Percentiles rank a stretch among this genome's conserved stretches.
Conservation (phyloP, 2,329 filamentous ascomycete species). For the Colletotrichum zoysiae region DNA sequence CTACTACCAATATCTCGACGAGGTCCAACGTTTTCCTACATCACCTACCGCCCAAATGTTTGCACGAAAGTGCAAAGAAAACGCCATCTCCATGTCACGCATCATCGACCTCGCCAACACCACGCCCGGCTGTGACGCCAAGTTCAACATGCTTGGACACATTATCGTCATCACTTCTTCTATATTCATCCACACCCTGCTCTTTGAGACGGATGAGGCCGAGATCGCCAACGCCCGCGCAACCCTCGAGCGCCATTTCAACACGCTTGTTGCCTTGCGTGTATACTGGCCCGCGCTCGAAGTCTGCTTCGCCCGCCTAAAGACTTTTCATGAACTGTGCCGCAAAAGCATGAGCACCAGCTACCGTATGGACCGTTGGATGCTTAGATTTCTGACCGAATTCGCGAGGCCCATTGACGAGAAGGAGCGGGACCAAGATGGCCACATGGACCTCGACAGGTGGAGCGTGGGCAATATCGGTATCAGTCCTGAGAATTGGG, state of each 20-base stretch:
- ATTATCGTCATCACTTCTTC: conserved; percentile 61
- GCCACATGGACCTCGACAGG: conserved; percentile 36
- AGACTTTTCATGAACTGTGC: conserved; percentile 58
- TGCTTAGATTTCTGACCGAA: conserved; percentile 54
- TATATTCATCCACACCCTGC: conserved; percentile 59
- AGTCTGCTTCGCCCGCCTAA: conserved; percentile 53
- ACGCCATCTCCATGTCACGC: conserved; percentile 55
- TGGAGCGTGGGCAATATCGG: conserved; percentile 43
- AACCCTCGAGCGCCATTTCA: conserved; percentile 59
- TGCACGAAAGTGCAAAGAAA: conserved; percentile 54
- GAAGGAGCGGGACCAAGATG: conserved; percentile 45
- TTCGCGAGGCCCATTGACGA: conserved; percentile 50
- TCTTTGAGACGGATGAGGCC: conserved; percentile 54
- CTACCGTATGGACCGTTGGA: conserved; percentile 58
- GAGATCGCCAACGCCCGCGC: conserved; percentile 52
- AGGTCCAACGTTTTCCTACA: conserved; percentile 45
- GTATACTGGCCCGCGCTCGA: conserved; percentile 57
- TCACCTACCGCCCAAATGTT: conserved; percentile 45
- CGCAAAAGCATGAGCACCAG: conserved; percentile 52
- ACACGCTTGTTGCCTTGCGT: conserved; percentile 56
- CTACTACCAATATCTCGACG: conserved; percentile 59
- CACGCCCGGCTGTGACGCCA: conserved; percentile 54
- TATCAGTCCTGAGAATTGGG: conserved; percentile 43
- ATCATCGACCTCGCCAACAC: conserved; percentile 55
- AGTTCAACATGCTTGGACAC: conserved; percentile 60